Evolutionary conservation across 2,329 filamentous ascomycete genomes (phyloP).

Genomic region (Penicillium sp.): DNA sequence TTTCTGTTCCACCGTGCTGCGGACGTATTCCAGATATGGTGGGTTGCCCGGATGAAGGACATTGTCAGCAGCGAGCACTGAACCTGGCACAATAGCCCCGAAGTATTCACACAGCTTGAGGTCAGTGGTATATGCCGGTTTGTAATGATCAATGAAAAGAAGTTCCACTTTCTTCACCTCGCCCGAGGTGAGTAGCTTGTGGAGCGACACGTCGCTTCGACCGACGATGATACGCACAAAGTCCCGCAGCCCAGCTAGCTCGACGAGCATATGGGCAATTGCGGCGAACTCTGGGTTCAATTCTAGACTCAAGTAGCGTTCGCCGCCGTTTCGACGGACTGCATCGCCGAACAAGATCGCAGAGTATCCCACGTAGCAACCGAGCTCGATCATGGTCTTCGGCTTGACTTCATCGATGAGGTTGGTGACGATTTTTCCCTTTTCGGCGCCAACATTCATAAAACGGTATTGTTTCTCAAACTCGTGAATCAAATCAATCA

Average conservation of each 20-base stretch:
- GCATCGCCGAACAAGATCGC: slow-evolving; percentile 71
- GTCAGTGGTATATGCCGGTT: slow-evolving; percentile 70
- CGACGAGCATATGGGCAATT: slow-evolving; percentile 65
- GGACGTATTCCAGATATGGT: slow-evolving; percentile 60
- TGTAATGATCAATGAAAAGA: slow-evolving; percentile 77
- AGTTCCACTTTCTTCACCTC: slow-evolving; percentile 57
- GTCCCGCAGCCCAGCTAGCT: slow-evolving; percentile 69
- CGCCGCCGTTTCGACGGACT: slow-evolving; percentile 61
- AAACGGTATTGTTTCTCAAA: slow-evolving; percentile 66
- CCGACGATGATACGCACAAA: slow-evolving; percentile 70
- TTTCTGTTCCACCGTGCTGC: slow-evolving; percentile 63
- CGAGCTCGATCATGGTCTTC: slow-evolving; percentile 70
- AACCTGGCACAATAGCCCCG: slow-evolving; percentile 59
- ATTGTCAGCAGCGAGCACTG: slow-evolving; percentile 44
- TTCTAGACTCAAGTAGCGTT: slow-evolving; percentile 69
- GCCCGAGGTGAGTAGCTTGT: slow-evolving; percentile 56
- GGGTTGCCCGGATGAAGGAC: slow-evolving; percentile 45
- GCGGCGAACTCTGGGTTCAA: slow-evolving; percentile 70
- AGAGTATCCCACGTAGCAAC: slow-evolving; percentile 80
- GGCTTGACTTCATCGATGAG: slow-evolving; percentile 67
- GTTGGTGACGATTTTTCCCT: slow-evolving; percentile 68
- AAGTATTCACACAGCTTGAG: slow-evolving; percentile 74
- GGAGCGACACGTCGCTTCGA: slow-evolving; percentile 63
- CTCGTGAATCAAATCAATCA: slow-evolving; percentile 69
- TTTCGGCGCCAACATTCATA: slow-evolving; percentile 77